Conservation (phyloP, 805 yeast species). For the Sungouiozyma ichnusensis region DNA sequence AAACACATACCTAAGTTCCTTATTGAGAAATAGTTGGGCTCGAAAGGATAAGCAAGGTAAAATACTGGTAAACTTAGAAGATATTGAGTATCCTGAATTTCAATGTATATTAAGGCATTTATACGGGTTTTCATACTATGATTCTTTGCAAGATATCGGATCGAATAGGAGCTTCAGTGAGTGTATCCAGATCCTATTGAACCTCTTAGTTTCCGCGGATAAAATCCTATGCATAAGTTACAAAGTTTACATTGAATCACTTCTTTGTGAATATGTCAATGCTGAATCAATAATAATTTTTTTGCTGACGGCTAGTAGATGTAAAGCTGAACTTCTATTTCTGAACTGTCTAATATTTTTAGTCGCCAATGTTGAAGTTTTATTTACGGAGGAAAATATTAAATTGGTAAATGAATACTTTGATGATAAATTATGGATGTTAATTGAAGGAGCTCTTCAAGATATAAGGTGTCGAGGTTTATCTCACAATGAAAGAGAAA, state of each 20-base stretch:
- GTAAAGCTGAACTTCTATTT: slow-evolving; percentile 45
- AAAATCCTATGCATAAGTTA: slow-evolving; percentile 50
- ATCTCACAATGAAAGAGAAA: not conserved
- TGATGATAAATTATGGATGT: slow-evolving; percentile 15
- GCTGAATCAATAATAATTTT: slow-evolving; percentile 52
- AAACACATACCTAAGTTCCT: slow-evolving; percentile 52
- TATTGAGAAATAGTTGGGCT: slow-evolving; percentile 48
- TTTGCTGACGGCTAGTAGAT: slow-evolving; percentile 42
- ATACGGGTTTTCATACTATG: slow-evolving; percentile 36
- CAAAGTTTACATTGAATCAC: slow-evolving; percentile 50
- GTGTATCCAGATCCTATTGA: slow-evolving; percentile 33
- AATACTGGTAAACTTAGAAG: slow-evolving; percentile 33
- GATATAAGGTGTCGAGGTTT: slow-evolving; percentile 2
- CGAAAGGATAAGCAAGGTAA: slow-evolving; percentile 3
- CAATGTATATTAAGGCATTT: slow-evolving; percentile 41
- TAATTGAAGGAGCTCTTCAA: slow-evolving; percentile 11
- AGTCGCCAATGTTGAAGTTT: slow-evolving; percentile 50
- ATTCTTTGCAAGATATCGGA: slow-evolving; percentile 14
- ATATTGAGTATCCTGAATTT: slow-evolving; percentile 33
- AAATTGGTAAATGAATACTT: slow-evolving; percentile 26
- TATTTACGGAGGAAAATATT: slow-evolving; percentile 41
- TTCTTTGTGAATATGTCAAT: slow-evolving; percentile 43
- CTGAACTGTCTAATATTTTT: slow-evolving; percentile 59
- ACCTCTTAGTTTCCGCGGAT: slow-evolving; percentile 50
- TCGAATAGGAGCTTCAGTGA: slow-evolving; percentile 5